Evolutionary conservation across 2,329 filamentous ascomycete genomes (phyloP).

Genomic region (Incumbomyces lentus): DNA sequence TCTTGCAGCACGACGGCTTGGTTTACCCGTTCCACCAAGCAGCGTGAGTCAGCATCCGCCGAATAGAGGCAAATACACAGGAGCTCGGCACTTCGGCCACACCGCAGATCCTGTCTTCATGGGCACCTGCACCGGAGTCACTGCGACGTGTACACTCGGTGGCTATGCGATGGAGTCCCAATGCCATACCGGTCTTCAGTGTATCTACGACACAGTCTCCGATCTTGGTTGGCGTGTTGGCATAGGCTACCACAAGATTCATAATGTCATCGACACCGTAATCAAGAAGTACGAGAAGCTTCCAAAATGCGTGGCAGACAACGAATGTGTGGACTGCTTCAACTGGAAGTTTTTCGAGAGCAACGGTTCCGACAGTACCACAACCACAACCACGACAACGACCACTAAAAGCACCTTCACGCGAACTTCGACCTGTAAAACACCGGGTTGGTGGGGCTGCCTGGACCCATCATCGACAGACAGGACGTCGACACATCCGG

Average conservation of each 20-base stretch:
- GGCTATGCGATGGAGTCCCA: constrained; percentile 88
- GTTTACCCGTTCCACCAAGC: constrained; percentile 74
- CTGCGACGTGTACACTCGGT: constrained; percentile 77
- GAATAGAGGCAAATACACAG: constrained; percentile 62
- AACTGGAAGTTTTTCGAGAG: constrained; percentile 93
- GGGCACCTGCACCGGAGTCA: constrained; percentile 83
- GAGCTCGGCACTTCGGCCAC: constrained; percentile 83
- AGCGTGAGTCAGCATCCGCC: constrained; percentile 37
- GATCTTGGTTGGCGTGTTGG: constrained; percentile 89
- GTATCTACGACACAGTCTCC: constrained; percentile 82
- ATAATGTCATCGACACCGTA: constrained; percentile 77
- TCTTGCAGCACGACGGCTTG: constrained; percentile 70
- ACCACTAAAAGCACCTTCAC: constrained; percentile 55
- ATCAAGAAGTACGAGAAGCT: constrained; percentile 73
- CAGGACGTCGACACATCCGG: constrained; percentile 29
- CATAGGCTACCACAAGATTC: constrained; percentile 83
- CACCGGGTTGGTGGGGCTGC: constrained; percentile 80
- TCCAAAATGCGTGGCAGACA: constrained; percentile 64
- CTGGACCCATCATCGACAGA: constrained; percentile 31
- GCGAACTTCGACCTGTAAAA: constrained; percentile 76
- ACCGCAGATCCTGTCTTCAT: constrained; percentile 93
- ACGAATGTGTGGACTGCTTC: constrained; percentile 76
- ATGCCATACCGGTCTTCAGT: constrained; percentile 84
- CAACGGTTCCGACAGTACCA: constrained; percentile 71
- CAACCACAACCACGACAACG: constrained; percentile 47